phyloP scores from a whole-genome alignment of 2,329 filamentous ascomycete genomes.

The Drechslerella coelobrocha region DNA sequence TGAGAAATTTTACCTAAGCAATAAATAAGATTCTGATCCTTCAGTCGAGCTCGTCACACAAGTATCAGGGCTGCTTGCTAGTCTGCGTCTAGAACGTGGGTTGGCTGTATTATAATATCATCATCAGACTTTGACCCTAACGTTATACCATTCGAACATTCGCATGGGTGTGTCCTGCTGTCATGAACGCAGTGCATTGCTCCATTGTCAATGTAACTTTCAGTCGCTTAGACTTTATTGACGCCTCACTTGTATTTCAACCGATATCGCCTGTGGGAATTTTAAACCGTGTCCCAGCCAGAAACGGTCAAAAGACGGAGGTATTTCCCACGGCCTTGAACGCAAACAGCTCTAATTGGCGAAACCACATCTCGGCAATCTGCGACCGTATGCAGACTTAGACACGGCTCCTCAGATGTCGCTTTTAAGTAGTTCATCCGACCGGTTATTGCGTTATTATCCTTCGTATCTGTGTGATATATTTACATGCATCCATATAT shows the following conservation, averaged over 20 bases:
- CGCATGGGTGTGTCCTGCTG: too few species aligned
- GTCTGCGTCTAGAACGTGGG: too few species aligned
- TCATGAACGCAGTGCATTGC: too few species aligned
- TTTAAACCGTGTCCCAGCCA: slow-evolving; percentile 17
- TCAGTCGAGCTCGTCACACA: too few species aligned
- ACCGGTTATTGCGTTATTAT: slow-evolving; percentile 6
- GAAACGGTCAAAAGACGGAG: slow-evolving; percentile 21
- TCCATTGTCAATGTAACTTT: too few species aligned
- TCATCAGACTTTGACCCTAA: too few species aligned
- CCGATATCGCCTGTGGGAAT: slow-evolving; percentile 45
- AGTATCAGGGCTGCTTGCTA: too few species aligned
- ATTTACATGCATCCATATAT: background rate
- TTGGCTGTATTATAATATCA: too few species aligned
- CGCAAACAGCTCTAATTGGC: slow-evolving; percentile 2
- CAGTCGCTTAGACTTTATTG: too few species aligned
- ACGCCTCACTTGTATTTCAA: too few species aligned
- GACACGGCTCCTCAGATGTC: background rate
- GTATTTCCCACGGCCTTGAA: slow-evolving; percentile 4
- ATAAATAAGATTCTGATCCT: background rate
- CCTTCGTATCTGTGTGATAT: background rate
- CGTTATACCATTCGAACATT: too few species aligned
- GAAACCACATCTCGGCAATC: slow-evolving; percentile 32
- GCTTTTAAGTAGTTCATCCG: background rate
- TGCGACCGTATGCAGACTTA: slow-evolving; percentile 20
- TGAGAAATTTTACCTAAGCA: background rate